A percentile compares a stretch with the other conserved stretches of the same genome.
Conservation (phyloP, 208 protist genomes). For the Leishmania braziliensis region DNA sequence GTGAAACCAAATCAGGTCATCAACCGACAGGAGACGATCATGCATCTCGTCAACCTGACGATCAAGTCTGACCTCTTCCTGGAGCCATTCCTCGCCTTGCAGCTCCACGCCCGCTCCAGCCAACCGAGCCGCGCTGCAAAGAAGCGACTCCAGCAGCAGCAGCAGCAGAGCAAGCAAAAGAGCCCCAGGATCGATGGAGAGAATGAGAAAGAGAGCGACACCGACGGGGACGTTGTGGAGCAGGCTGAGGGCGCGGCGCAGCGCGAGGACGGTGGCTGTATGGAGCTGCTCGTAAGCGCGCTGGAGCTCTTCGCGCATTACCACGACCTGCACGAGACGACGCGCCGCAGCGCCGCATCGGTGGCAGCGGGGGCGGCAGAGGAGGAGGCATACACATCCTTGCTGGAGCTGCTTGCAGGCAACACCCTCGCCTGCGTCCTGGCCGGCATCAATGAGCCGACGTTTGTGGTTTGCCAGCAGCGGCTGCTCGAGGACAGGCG, state of each 20-base stretch:
- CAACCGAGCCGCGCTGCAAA: constrained; percentile 15
- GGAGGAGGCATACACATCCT: constrained; percentile 76
- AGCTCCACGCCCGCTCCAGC: constrained; percentile 45
- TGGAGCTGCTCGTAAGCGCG: constrained; percentile 68
- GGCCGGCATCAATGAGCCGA: constrained; percentile 89
- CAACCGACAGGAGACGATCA: constrained; percentile 85
- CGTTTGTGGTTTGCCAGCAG: constrained; percentile 82
- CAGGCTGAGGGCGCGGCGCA: constrained; percentile 25
- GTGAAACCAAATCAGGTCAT: constrained; percentile 90
- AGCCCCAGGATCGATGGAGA: background rate
- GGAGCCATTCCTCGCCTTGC: constrained; percentile 80
- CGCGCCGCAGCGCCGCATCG: constrained; percentile 15
- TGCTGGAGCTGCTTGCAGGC: constrained; percentile 86
- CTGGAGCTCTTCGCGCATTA: constrained; percentile 86
- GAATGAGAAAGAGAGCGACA: constrained; percentile 27
- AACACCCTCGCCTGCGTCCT: constrained; percentile 92
- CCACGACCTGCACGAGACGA: constrained; percentile 62
- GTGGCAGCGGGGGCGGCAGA: constrained; percentile 26
- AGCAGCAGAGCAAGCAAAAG: constrained; percentile 5
- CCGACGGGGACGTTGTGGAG: constrained; percentile 23
- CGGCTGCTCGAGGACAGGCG: constrained; percentile 69
- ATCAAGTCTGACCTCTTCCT: constrained; percentile 88
- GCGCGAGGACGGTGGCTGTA: constrained; percentile 63
- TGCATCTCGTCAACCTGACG: constrained; percentile 77
- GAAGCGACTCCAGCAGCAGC: constrained; percentile 12